Percentiles rank a stretch among this genome's conserved stretches.
Evolutionary conservation across 495 filamentous ascomycete genomes (phyloP).

Genomic region (Polyplosphaeria fusca): DNA sequence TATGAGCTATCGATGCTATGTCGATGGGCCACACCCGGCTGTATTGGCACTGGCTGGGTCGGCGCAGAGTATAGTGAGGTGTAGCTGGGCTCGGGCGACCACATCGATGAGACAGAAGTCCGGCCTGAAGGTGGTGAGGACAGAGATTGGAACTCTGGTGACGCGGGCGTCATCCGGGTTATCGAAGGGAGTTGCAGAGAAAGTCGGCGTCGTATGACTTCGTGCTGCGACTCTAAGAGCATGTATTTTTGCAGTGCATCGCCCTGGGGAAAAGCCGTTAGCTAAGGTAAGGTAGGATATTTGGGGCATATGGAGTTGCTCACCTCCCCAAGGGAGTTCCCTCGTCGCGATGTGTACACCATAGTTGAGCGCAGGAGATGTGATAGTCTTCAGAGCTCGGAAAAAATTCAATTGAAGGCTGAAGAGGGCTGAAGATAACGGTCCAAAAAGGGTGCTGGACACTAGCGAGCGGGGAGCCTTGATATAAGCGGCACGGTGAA

Average conservation of each 20-base stretch:
- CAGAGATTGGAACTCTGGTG: conserved; percentile 27
- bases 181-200: conserved; percentile 28
- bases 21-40: conserved; percentile 16
- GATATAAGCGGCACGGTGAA: background rate
- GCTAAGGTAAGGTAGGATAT: background rate
- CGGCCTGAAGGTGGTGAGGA: conserved; percentile 18
- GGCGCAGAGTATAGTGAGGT: conserved; percentile 10
- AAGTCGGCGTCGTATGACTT: conserved; percentile 33
- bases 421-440: no score
- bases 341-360: conserved; percentile 1
- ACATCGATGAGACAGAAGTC: conserved; percentile 7
- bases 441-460: no score
- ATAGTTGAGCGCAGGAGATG: no score
- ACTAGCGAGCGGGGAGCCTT: no score
- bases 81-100: conserved; percentile 5
- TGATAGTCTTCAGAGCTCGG: no score
- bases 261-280: conserved; percentile 9
- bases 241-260: conserved; percentile 27
- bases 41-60: conserved; percentile 12
- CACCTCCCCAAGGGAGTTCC: conserved; percentile 5
- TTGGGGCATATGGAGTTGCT: background rate
- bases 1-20: conserved; percentile 10
- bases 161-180: conserved; percentile 20
- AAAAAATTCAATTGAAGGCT: no score
- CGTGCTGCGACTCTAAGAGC: conserved; percentile 33